These are phyloP conservation scores for Capsella bursapastoris DNA, from an alignment of 345 rosid species.

Conservation along the genomic window DNA sequence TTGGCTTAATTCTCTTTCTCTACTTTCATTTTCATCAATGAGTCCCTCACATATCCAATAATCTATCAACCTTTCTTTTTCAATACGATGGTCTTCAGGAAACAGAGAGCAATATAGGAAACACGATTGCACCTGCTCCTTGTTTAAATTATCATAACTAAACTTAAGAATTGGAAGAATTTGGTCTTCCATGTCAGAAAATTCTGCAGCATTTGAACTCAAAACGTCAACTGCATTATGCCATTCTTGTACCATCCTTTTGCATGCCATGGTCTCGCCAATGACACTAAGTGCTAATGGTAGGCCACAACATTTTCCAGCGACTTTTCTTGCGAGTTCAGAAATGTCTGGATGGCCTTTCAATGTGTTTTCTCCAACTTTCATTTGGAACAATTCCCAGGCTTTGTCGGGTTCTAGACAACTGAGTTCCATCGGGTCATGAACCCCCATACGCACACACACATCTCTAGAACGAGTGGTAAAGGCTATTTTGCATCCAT, in stretches of 20 bases:
- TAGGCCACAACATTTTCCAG: constrained; percentile 4
- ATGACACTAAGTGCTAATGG: constrained; percentile 11
- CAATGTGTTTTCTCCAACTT: not conserved
- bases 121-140: constrained; percentile 32
- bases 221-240: constrained; percentile 24
- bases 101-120: constrained; percentile 51
- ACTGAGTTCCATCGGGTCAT: constrained; percentile 5
- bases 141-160: constrained; percentile 40
- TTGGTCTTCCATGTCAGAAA: constrained; percentile 30
- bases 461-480: constrained; percentile 31
- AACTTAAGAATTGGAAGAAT: constrained; percentile 43
- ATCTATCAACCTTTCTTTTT: constrained; percentile 30
- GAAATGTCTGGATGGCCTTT: constrained; percentile 27
- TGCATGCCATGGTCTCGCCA: constrained; percentile 42
- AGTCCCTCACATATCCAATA: constrained; percentile 46
- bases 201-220: constrained; percentile 2
- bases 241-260: constrained; percentile 43
- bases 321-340: constrained; percentile 33
- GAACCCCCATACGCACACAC: constrained; percentile 21
- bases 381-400: constrained; percentile 33
- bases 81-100: constrained; percentile 38
- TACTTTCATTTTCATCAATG: not conserved
- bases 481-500: constrained; percentile 28
- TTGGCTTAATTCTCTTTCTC: constrained; percentile 25
- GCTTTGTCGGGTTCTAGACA: constrained; percentile 1